Evolutionary conservation across 2,329 filamentous ascomycete genomes (phyloP), one percentile per base, ranked within the genome.

Genomic region (Paraphoma chrysanthemicola): DNA sequence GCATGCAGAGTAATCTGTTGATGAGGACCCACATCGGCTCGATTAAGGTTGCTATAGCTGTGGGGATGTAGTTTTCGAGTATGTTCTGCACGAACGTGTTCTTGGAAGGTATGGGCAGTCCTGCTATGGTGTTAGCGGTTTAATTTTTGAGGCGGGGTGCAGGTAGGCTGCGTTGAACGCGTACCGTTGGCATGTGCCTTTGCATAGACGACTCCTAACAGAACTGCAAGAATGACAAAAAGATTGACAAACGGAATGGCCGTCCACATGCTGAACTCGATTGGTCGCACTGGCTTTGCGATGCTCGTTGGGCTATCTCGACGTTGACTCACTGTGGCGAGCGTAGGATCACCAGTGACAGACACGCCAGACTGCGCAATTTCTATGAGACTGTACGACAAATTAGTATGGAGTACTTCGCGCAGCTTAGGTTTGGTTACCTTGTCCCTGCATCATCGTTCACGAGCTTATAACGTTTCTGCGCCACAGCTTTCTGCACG

Each of bases 1-100:
- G 58, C 8, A 86, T 65, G 41, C 84, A 87, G 0, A 86, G 60
- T 0, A 83, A 51, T 0, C 86, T 77, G 42, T 86, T 88, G 0
- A 89, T 54, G 0, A 87, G 63, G 0, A 86, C 71, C 82, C 86
- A 86, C 1, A 84, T 77, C 0, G 86, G 85, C 36, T 89, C 86
- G 0, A 87, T 74, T 0, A 87, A 50, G 0, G 86, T 88, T 0
- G 85, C 82, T 3, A 88, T 73, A 0, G 79, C 75, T 0, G 84
- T 87, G 0, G 86, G 86, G 0, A 87, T 69, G 47, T 86, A 87
- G 44, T 80, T 81, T 44, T 79, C 73, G 0, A 82, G 16, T 0
- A 82, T 44, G 33, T 82, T 77, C 12, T 74, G 71, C 0, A 80
- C 66, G 29, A 82, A 61, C 0, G 61, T 65, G n/a, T 69, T 75